Base-by-base conservation (phyloP, 768 basidiomycete species). In the Sporobolomyces pararoseus region DNA sequence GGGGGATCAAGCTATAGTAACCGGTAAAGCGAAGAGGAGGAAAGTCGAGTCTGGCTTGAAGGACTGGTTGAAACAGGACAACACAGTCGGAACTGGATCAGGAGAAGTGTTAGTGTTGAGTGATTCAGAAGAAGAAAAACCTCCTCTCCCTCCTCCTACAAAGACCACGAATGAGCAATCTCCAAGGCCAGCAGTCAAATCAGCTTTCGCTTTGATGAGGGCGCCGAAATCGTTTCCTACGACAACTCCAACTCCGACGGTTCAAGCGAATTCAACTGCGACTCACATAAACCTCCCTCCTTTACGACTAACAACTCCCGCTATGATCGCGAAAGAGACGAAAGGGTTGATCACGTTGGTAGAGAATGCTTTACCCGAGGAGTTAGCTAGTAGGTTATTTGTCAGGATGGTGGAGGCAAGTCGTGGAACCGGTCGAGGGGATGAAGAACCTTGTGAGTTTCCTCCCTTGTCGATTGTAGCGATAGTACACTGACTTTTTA, bases 281-380 rank as follows among this genome's bases (percentile, higher is more conserved):
- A 47, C 54, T 2, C 62, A 69, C 27, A 39, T 70, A 57, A 65
- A 65, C 35, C 66, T 75, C 5, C 75, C 76, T 9, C 73, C 75
- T 6, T 50, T 77, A 12, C 23, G 35, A 0, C 61, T 76, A 1
- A 46, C 63, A 3, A 67, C 66, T 10, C 60, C 76, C 0, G 66
- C 31, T 5, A 39, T 66, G 39, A 63, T 77, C 46, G 57, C 68
- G 27, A 25, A 68, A 16, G 69, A 76, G 57, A 74, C 75, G 12
- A 7, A n/a, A 21, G 71, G 71, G 14, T 67, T 74, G 13, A 70
- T 74, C 60, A 74, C 75, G 0, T 65, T 77, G 25, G 68, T 75
- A 34, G 53, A 54, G 47, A 57, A 75, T 31, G 63, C 68, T 4
- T 35, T 77, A 17, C 75, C 75, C 2, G 10, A 37, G 14, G 73